phyloP scores from a whole-genome alignment of 306 rosid species.

The Trifolium dubium region DNA sequence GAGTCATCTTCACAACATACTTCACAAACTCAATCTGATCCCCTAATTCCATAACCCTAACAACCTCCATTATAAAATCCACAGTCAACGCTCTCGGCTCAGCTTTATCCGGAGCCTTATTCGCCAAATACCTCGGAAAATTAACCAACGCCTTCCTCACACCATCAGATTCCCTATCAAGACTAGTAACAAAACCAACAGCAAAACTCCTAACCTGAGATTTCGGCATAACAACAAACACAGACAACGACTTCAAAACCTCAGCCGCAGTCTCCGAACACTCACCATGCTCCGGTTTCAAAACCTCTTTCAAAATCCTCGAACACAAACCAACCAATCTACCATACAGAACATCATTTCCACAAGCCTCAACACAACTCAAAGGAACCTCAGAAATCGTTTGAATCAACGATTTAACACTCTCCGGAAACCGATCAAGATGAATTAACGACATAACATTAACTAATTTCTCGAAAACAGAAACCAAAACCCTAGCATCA shows the following conservation, averaged over 20 bases:
- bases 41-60: constrained; percentile 52
- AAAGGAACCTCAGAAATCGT: constrained; percentile 64
- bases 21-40: constrained; percentile 78
- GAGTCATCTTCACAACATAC: constrained; percentile 70
- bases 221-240: constrained; percentile 62
- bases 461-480: constrained; percentile 66
- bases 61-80: constrained; percentile 74
- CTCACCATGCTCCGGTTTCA: constrained; percentile 75
- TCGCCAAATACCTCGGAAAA: constrained; percentile 72
- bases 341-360: constrained; percentile 47
- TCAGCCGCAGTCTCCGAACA: constrained; percentile 63
- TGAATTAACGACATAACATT: constrained; percentile 65
- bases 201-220: constrained; percentile 71
- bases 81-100: constrained; percentile 84
- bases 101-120: constrained; percentile 78
- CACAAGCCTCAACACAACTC: constrained; percentile 50
- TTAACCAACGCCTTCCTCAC: constrained; percentile 72
- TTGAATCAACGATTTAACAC: constrained; percentile 71
- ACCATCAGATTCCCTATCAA: constrained; percentile 44
- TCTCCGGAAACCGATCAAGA: constrained; percentile 83
- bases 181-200: constrained; percentile 53
- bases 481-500: constrained; percentile 54
- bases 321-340: constrained; percentile 54
- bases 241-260: constrained; percentile 63
- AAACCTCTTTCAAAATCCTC: constrained; percentile 57